phyloP scores from a whole-genome alignment of 2,329 filamentous ascomycete species.

The Domatiomyces globalis region DNA sequence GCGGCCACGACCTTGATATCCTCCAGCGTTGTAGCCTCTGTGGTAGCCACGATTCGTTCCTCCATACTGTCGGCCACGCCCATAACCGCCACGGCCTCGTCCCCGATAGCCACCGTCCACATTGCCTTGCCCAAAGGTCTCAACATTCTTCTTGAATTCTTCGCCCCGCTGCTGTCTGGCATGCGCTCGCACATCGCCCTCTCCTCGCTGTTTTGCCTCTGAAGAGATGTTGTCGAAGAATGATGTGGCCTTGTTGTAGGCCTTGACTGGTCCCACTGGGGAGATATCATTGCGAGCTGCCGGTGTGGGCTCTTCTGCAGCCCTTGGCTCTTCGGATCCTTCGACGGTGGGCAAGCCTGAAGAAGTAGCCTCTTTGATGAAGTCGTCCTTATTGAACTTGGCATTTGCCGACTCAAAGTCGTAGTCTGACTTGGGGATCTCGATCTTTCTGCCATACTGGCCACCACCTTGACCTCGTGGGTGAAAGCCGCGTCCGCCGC shows the following conservation, averaged over 20 bases:
- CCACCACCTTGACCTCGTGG: constrained; percentile 30
- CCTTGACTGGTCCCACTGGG: constrained; percentile 26
- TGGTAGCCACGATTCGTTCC: constrained; percentile 35
- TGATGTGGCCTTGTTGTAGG: constrained; percentile 76
- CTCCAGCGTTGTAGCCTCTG: constrained; percentile 25
- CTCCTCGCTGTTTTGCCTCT: constrained; percentile 76
- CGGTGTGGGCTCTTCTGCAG: constrained; percentile 11
- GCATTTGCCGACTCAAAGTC: constrained; percentile 79
- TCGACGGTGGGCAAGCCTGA: constrained; percentile 56
- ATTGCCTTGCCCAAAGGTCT: constrained; percentile 93
- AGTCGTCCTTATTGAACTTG: constrained; percentile 76
- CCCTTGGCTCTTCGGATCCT: constrained; percentile 21
- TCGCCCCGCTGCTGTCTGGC: constrained; percentile 82
- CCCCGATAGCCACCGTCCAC: constrained; percentile 77
- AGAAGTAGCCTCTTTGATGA: constrained; percentile 78
- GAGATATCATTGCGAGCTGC: constrained; percentile 18
- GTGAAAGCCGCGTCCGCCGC: constrained; percentile 31
- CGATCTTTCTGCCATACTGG: constrained; percentile 51
- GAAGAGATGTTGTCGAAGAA: constrained; percentile 99
- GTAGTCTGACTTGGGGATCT: constrained; percentile 80
- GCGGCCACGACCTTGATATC: constrained; percentile 13
- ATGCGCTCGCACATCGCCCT: constrained; percentile 55
- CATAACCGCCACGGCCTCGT: constrained; percentile 57
- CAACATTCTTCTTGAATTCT: constrained; percentile 89
- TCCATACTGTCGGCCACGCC: constrained; percentile 37